A percentile compares a stretch with the other conserved stretches of the same genome.
phyloP scores from a whole-genome alignment of 495 filamentous ascomycete genomes.

The Hypoxylon fragiforme region DNA sequence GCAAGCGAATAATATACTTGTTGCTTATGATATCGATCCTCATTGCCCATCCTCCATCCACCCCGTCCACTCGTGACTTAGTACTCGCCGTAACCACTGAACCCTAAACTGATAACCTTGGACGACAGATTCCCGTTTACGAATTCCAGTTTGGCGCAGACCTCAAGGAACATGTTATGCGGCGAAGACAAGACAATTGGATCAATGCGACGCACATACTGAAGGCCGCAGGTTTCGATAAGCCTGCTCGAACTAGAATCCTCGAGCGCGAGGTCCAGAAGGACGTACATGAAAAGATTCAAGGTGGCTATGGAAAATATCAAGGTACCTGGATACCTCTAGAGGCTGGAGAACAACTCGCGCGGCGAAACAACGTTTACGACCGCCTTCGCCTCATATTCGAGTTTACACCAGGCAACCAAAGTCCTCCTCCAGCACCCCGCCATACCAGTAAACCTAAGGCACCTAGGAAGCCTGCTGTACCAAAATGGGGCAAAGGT shows the following conservation, averaged over 20 bases:
- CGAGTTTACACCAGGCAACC: constrained; percentile 80
- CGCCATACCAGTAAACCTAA: constrained; percentile 84
- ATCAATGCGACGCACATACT: constrained; percentile 96
- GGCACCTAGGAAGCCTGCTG: constrained; percentile 62
- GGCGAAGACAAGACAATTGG: constrained; percentile 83
- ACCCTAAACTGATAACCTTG: constrained; percentile 31
- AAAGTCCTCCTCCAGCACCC: constrained; percentile 89
- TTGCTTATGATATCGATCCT: no score
- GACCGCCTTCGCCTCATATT: constrained; percentile 84
- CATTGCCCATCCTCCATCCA: no score
- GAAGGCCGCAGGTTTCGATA: constrained; percentile 71
- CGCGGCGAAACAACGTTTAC: constrained; percentile 80
- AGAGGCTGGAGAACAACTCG: constrained; percentile 75
- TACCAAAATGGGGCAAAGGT: constrained; percentile 58
- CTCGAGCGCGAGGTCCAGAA: constrained; percentile 97
- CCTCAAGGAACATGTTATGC: constrained; percentile 78
- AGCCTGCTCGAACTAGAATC: constrained; percentile 90
- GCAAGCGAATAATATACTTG: no score
- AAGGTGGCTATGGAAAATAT: constrained; percentile 98
- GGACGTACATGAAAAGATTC: constrained; percentile 93
- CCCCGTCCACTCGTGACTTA: no score
- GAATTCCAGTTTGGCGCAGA: constrained; percentile 80
- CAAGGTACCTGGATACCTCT: constrained; percentile 98
- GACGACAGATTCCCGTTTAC: constrained; percentile 81
- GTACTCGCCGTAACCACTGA: no score